Evolutionary conservation across 2,329 filamentous ascomycete genomes (phyloP).

Genomic region (Xylaria sp.): DNA sequence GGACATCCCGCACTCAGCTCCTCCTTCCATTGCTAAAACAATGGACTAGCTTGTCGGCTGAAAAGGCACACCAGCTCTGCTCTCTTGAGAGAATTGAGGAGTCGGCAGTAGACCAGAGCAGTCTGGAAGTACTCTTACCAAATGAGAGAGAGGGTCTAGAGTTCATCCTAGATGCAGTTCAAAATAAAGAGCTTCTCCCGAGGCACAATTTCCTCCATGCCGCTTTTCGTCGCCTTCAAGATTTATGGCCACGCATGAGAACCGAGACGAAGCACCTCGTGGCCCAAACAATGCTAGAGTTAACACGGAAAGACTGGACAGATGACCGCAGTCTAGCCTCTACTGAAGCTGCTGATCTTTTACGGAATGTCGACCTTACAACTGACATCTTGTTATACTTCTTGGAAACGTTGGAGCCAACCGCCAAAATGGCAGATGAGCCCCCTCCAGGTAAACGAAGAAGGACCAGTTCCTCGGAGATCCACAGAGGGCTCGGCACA

Average conservation of each 20-base stretch:
- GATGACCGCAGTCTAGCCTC: slow-evolving; percentile 57
- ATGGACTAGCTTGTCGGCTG: slow-evolving; percentile 70
- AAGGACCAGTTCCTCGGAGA: slow-evolving; percentile 79
- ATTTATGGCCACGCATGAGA: slow-evolving; percentile 80
- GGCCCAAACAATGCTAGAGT: slow-evolving; percentile 71
- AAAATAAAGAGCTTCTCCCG: slow-evolving; percentile 54
- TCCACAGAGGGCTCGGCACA: slow-evolving; percentile 67
- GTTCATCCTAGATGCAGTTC: slow-evolving; percentile 61
- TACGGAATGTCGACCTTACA: slow-evolving; percentile 78
- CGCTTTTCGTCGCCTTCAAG: slow-evolving; percentile 75
- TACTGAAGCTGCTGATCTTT: slow-evolving; percentile 75
- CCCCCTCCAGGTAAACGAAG: slow-evolving; percentile 82
- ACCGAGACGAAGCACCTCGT: slow-evolving; percentile 68
- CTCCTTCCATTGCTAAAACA: slow-evolving; percentile 79
- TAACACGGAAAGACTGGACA: slow-evolving; percentile 61
- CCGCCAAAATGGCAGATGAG: slow-evolving; percentile 77
- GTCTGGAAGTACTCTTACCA: slow-evolving; percentile 64
- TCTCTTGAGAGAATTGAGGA: slow-evolving; percentile 57
- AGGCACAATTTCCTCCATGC: slow-evolving; percentile 69
- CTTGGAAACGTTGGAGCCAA: slow-evolving; percentile 77
- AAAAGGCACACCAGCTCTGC: slow-evolving; percentile 64
- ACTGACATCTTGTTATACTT: slow-evolving; percentile 78
- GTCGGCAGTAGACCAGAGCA: slow-evolving; percentile 55
- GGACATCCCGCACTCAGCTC: slow-evolving; percentile 74
- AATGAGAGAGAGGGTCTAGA: slow-evolving; percentile 65